phyloP scores from a whole-genome alignment of 345 rosid species.

The Raphanus raphanistrum region DNA sequence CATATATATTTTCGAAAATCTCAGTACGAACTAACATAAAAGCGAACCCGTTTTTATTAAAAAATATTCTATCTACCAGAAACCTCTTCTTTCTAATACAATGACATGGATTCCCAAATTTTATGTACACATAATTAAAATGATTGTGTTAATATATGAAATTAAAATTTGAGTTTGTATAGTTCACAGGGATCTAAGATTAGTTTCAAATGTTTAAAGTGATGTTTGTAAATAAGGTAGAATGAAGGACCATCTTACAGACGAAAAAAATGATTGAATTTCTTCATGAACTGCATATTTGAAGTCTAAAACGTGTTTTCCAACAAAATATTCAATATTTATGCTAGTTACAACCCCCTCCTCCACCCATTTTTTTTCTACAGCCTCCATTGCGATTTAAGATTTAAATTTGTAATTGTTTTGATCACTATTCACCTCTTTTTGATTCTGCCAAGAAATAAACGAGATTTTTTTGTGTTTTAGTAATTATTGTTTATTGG shows the following conservation, averaged over 20 bases:
- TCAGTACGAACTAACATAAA: too few relatives aligned
- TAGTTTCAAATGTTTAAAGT: neutral
- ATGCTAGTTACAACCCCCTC: neutral
- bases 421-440: neutral
- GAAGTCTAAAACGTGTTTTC: too few relatives aligned
- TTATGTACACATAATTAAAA: neutral
- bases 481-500: too few relatives aligned
- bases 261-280: neutral
- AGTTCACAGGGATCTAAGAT: neutral
- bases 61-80: neutral
- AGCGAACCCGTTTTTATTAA: too few relatives aligned
- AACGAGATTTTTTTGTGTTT: too few relatives aligned
- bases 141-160: neutral
- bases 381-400: neutral
- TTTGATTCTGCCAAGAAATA: neutral
- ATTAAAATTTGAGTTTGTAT: neutral
- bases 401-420: too few relatives aligned
- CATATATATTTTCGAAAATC: neutral
- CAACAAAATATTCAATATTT: neutral
- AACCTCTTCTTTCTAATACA: neutral
- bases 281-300: neutral
- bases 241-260: neutral
- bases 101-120: neutral
- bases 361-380: neutral
- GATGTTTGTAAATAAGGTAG: neutral